Conservation (phyloP, 306 rosid species). For the Cotoneaster glaucophyllus region DNA sequence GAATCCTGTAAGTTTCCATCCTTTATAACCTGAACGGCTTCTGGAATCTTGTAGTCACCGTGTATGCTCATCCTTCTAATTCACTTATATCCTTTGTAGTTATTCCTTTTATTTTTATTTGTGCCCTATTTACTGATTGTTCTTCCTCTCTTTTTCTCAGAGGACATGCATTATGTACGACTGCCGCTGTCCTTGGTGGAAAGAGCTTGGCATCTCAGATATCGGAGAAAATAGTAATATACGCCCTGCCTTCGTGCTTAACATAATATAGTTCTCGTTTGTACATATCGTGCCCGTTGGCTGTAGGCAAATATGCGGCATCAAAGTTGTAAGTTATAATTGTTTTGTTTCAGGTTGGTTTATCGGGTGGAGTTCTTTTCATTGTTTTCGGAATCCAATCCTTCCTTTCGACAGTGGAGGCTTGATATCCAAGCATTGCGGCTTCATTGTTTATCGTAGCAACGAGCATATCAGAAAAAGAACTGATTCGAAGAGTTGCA, state of each 20-base stretch:
- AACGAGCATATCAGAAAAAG: background rate
- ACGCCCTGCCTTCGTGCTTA: background rate
- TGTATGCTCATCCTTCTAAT: background rate
- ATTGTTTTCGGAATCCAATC: conserved; percentile 86
- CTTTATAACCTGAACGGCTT: background rate
- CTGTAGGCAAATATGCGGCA: background rate
- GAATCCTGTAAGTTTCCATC: conserved; percentile 62
- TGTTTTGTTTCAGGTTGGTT: conserved; percentile 57
- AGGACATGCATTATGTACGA: conserved; percentile 84
- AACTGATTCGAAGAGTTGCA: background rate
- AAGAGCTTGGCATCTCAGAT: conserved; percentile 93
- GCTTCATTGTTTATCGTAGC: background rate
- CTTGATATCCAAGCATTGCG: conserved; percentile 18
- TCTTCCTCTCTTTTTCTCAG: conserved; percentile 27
- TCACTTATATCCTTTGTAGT: background rate
- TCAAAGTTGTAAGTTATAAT: background rate
- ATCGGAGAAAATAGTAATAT: conserved; percentile 74
- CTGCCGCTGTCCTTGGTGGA: conserved; percentile 88
- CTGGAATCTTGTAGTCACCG: background rate
- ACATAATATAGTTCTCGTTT: background rate
- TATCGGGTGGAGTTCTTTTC: conserved; percentile 82
- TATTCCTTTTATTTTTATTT: background rate
- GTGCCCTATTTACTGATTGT: background rate
- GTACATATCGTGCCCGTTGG: background rate
- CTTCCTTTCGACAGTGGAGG: conserved; percentile 55